These are phyloP conservation scores for Phanerochaete sordida DNA, from an alignment of 768 basidiomycete genomes.

Conservation along the genomic window DNA sequence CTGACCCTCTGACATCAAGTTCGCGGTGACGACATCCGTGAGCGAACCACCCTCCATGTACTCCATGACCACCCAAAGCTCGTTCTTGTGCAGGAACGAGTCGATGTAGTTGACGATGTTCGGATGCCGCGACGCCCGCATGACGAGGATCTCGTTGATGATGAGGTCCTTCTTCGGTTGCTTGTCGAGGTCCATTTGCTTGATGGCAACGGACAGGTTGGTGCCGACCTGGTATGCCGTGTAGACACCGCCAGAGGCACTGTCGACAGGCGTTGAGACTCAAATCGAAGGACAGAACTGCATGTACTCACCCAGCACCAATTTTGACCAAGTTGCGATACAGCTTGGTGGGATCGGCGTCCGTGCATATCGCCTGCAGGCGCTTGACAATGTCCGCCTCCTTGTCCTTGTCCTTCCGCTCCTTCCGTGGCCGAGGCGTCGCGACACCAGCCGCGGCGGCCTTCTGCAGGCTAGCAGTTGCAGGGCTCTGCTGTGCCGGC, in stretches of 20 bases:
- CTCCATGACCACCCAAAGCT: slow-evolving; percentile 99
- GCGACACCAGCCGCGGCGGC: slow-evolving; percentile 59
- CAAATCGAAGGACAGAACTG: neutral
- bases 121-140: slow-evolving; percentile 95
- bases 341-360: slow-evolving; percentile 92
- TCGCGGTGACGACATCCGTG: slow-evolving; percentile 94
- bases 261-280: slow-evolving; percentile 26
- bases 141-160: slow-evolving; percentile 99
- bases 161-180: slow-evolving; percentile 99
- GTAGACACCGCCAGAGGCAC: slow-evolving; percentile 96
- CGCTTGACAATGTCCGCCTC: slow-evolving; percentile 90
- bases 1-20: slow-evolving; percentile 97
- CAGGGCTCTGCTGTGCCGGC: slow-evolving; percentile 56
- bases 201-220: slow-evolving; percentile 94
- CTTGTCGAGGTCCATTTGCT: slow-evolving; percentile 99
- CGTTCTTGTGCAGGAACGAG: slow-evolving; percentile 96
- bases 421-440: slow-evolving; percentile 74
- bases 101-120: slow-evolving; percentile 99
- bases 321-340: slow-evolving; percentile 95
- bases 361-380: slow-evolving; percentile 91
- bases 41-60: slow-evolving; percentile 97
- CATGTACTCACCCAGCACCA: slow-evolving; percentile 81
- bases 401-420: slow-evolving; percentile 82
- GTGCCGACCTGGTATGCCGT: slow-evolving; percentile 97
- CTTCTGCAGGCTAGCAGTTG: slow-evolving; percentile 64